These are phyloP conservation scores for Coleophoma eucalyptorum DNA, from an alignment of 2,329 filamentous ascomycete genomes.

Conservation along the genomic window DNA sequence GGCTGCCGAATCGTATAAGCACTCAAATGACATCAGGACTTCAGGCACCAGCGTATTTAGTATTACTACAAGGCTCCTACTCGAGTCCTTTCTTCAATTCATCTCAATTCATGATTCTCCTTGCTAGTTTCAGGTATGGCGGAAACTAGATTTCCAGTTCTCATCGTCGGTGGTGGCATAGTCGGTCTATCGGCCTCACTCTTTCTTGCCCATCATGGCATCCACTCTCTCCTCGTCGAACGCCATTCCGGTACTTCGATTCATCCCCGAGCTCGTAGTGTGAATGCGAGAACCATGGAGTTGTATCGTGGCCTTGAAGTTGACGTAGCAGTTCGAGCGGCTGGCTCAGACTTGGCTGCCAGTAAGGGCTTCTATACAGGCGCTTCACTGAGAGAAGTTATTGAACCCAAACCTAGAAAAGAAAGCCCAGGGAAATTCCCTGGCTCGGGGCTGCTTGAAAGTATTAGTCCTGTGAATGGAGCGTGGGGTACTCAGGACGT, in stretches of 20 bases:
- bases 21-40: too few species aligned
- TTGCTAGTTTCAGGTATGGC: background rate
- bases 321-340: conserved; percentile 16
- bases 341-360: conserved; percentile 14
- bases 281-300: conserved; percentile 35
- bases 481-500: conserved; percentile 33
- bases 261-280: conserved; percentile 33
- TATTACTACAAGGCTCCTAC: too few species aligned
- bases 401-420: conserved; percentile 13
- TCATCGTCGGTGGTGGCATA: conserved; percentile 35
- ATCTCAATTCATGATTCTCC: too few species aligned
- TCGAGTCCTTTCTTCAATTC: too few species aligned
- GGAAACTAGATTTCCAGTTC: conserved; percentile 16
- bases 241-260: conserved; percentile 29
- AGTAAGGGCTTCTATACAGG: conserved; percentile 15
- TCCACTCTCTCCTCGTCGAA: conserved; percentile 33
- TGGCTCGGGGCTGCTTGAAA: conserved; percentile 15
- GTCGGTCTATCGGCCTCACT: conserved; percentile 35
- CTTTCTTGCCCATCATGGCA: conserved; percentile 27
- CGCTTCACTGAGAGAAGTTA: conserved; percentile 11
- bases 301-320: conserved; percentile 27
- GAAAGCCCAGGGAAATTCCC: conserved; percentile 13
- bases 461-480: conserved; percentile 17
- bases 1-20: too few species aligned
- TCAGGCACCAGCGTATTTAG: too few species aligned